A percentile compares a stretch with the other conserved stretches of the same genome.
Conservation (phyloP, 371 early-diverging fungal genomes). For the Syncephalastrum sp. region DNA sequence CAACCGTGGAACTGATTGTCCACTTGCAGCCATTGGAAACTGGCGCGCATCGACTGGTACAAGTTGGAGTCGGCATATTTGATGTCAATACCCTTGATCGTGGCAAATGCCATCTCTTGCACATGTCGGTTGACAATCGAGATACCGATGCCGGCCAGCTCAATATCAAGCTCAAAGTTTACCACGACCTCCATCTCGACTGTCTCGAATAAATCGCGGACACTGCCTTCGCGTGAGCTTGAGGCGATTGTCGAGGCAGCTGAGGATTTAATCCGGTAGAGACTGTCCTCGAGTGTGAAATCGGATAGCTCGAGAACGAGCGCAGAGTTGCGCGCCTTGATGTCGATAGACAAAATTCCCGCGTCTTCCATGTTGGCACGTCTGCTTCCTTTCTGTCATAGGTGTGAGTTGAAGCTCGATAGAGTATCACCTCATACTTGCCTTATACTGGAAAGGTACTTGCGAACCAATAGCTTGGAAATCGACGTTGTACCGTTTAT, state of each 20-base stretch:
- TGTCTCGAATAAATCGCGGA: conserved; percentile 57
- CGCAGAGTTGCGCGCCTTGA: conserved; percentile 82
- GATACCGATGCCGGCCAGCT: conserved; percentile 69
- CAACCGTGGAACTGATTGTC: conserved; percentile 84
- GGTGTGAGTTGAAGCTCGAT: conserved; percentile 5
- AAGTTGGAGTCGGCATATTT: conserved; percentile 67
- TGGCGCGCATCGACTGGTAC: conserved; percentile 61
- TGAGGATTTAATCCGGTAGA: conserved; percentile 53
- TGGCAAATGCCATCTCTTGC: conserved; percentile 77
- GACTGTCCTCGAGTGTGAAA: conserved; percentile 62
- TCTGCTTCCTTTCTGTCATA: conserved; percentile 13
- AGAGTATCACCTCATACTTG: conserved; percentile 15
- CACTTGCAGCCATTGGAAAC: conserved; percentile 79
- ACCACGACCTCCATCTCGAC: conserved; percentile 41
- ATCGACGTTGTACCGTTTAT: conserved; percentile 73
- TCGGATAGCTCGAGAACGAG: conserved; percentile 77
- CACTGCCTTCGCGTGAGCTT: conserved; percentile 33
- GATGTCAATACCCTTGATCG: conserved; percentile 65
- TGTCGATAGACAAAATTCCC: conserved; percentile 75
- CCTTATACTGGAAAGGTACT: conserved; percentile 77
- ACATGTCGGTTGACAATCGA: conserved; percentile 66
- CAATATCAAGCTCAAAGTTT: conserved; percentile 29
- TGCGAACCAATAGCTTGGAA: conserved; percentile 90
- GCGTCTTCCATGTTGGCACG: conserved; percentile 8
- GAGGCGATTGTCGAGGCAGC: conserved; percentile 32